Evolutionary conservation across 768 basidiomycete species (phyloP), one percentile per base, ranked within the genome.

Genomic region (Mycena filopes): DNA sequence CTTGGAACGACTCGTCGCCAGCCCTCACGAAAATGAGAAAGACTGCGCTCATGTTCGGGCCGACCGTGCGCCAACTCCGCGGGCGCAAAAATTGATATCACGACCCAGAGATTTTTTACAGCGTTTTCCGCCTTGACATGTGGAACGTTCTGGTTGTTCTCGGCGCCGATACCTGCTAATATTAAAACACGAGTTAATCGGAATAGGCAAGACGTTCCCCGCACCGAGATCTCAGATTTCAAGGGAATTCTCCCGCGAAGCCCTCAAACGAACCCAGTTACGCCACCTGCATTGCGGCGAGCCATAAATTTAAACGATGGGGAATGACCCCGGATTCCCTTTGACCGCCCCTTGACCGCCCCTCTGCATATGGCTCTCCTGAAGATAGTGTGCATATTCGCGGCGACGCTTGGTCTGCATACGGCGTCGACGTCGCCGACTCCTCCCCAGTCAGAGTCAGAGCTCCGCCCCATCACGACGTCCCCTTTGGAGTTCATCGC

Each of bases 361-460:
- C 33, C n/a, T 2, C 23, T 43, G 38, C 33, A 21, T 29, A 69
- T 69, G 68, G 25, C 53, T 45, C n/a, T 63, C 59, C 2, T 53
- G 21, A 66, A 55, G 56, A 51, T 69, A 25, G 18, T 51, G 20
- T 69, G 68, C 57, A 56, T 69, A 33, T 4, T 46, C 3, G 60
- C 57, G 1, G 57, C 64, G 38, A 69, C 64, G 4, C n/a, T 54
- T 7, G 61, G 68, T 1, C 55, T 69, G 13, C 64, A 69, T n/a
- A 45, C 36, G 9, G 50, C 64, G 23, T 50, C 64, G 36, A 69
- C 68, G 9, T 65, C 68, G 5, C 68, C 68, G 5, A 69, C 66
- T 25, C 68, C 64, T 7, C 68, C 68, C 23, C 46, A 29, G 6
- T 23, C 18, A 1, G 11, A 36, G 20, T 57, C 51, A 25, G 64